A percentile compares a stretch with the other conserved stretches of the same genome.
Evolutionary conservation across 2,329 filamentous ascomycete genomes (phyloP).

Genomic region (Bipolaris zeicola): DNA sequence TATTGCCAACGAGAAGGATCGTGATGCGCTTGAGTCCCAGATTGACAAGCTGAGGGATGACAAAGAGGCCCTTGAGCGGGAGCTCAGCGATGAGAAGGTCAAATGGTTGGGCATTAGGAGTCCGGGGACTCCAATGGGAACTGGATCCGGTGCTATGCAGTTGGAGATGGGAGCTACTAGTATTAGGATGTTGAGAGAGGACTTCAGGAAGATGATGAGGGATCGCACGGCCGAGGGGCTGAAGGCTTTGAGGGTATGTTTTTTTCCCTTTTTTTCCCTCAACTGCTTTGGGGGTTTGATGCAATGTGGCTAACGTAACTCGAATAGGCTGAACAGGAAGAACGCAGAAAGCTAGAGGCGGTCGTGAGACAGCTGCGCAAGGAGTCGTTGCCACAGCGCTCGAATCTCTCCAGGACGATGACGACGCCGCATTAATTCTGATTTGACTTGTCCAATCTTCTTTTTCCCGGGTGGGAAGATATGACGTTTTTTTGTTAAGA

Average conservation of each 20-base stretch:
- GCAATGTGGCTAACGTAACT: too few species aligned
- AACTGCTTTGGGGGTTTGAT: too few species aligned
- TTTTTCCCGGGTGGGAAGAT: too few species aligned
- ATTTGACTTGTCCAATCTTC: neutral
- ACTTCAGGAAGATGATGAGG: slow-evolving; percentile 83
- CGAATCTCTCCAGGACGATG: slow-evolving; percentile 19
- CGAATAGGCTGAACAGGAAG: slow-evolving; percentile 70
- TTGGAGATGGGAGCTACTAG: slow-evolving; percentile 63
- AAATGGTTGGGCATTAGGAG: slow-evolving; percentile 67
- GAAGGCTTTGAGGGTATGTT: slow-evolving; percentile 67
- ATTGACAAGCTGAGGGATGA: slow-evolving; percentile 69
- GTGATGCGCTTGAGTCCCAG: slow-evolving; percentile 65
- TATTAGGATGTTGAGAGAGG: slow-evolving; percentile 71
- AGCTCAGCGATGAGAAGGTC: slow-evolving; percentile 70
- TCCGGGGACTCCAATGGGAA: slow-evolving; percentile 49
- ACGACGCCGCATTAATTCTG: slow-evolving; percentile 7
- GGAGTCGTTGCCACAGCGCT: slow-evolving; percentile 37
- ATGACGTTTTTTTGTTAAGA: too few species aligned
- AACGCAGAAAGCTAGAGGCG: slow-evolving; percentile 69
- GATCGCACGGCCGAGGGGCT: slow-evolving; percentile 70
- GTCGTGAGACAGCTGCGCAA: slow-evolving; percentile 62
- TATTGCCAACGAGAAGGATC: slow-evolving; percentile 73
- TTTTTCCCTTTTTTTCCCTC: neutral
- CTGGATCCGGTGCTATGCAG: slow-evolving; percentile 21
- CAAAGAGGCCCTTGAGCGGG: slow-evolving; percentile 66